Evolutionary conservation across 2,329 filamentous ascomycete species (phyloP).

Genomic region (Eutypella sp.): DNA sequence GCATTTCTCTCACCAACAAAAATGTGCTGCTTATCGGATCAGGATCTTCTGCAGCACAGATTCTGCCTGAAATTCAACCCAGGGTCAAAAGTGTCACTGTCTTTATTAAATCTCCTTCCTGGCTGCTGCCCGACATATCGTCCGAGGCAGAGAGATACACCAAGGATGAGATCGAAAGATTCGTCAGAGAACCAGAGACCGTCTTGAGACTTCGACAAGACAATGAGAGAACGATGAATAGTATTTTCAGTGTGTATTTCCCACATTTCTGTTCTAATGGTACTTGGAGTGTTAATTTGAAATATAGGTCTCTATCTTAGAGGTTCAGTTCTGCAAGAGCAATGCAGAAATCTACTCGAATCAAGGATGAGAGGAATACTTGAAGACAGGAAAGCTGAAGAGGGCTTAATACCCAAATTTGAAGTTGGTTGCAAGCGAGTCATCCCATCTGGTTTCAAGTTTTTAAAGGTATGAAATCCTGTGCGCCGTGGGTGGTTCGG

Average conservation of each 20-base stretch:
- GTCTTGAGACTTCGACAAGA: conserved; percentile 7
- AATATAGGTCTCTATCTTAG: conserved; percentile 10
- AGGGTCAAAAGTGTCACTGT: conserved; percentile 39
- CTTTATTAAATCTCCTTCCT: conserved; percentile 46
- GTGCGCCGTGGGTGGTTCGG: no score
- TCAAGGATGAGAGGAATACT: conserved; percentile 6
- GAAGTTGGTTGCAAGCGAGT: conserved; percentile 35
- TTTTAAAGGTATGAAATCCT: conserved; percentile 29
- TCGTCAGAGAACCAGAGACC: conserved; percentile 32
- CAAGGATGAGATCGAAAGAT: conserved; percentile 36
- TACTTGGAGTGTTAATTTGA: not conserved
- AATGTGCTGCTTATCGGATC: conserved; percentile 7
- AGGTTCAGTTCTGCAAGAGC: conserved; percentile 8
- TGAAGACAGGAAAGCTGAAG: conserved; percentile 4
- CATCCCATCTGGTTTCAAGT: conserved; percentile 36
- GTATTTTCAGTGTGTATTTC: conserved; percentile 22
- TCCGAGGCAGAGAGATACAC: conserved; percentile 39
- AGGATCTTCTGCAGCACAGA: conserved; percentile 37
- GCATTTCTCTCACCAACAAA: conserved; percentile 6
- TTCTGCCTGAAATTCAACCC: conserved; percentile 41
- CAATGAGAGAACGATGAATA: conserved; percentile 14
- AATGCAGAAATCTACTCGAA: conserved; percentile 5
- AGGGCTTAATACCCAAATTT: conserved; percentile 22
- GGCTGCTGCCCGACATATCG: conserved; percentile 39
- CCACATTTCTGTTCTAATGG: conserved; percentile 1